These are phyloP conservation scores for Colletotrichum horii DNA, from an alignment of 2,329 filamentous ascomycete genomes.

Conservation along the genomic window DNA sequence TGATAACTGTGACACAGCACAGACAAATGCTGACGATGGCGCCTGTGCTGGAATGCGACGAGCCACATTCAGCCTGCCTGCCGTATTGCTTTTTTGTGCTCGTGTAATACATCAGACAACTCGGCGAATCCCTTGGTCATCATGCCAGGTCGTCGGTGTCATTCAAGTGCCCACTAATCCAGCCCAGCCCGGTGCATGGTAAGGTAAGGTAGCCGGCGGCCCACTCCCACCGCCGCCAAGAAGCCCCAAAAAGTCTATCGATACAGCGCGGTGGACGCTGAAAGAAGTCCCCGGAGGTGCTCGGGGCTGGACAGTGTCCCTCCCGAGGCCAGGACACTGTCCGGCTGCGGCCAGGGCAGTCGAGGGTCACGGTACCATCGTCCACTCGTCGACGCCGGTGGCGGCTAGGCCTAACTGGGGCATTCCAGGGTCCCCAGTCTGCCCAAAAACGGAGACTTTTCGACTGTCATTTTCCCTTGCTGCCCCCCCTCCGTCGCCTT, in stretches of 20 bases:
- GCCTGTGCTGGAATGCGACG: not conserved
- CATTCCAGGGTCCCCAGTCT: not conserved
- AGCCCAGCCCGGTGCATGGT: not conserved
- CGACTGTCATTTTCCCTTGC: constrained; percentile 6
- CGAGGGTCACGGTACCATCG: not conserved
- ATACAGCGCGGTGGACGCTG: not conserved
- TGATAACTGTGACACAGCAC: constrained; percentile 14
- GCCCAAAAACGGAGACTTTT: constrained; percentile 2
- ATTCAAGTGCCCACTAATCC: not conserved
- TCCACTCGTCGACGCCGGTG: not conserved
- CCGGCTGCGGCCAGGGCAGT: constrained; percentile 6
- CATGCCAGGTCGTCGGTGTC: not conserved
- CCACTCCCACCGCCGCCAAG: not conserved
- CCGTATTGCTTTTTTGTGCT: not conserved
- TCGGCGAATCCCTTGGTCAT: not conserved
- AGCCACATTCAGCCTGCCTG: not conserved
- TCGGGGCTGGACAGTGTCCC: not conserved
- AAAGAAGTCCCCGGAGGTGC: not conserved
- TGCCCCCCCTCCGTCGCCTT: not conserved
- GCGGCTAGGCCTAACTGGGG: constrained; percentile 4
- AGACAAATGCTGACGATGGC: not conserved
- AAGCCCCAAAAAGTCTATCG: not conserved
- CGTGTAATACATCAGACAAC: not conserved
- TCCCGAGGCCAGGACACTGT: not conserved
- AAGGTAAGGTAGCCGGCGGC: not conserved